These are phyloP conservation scores for Geum urbanum DNA, from an alignment of 306 rosid species.

Conservation along the genomic window DNA sequence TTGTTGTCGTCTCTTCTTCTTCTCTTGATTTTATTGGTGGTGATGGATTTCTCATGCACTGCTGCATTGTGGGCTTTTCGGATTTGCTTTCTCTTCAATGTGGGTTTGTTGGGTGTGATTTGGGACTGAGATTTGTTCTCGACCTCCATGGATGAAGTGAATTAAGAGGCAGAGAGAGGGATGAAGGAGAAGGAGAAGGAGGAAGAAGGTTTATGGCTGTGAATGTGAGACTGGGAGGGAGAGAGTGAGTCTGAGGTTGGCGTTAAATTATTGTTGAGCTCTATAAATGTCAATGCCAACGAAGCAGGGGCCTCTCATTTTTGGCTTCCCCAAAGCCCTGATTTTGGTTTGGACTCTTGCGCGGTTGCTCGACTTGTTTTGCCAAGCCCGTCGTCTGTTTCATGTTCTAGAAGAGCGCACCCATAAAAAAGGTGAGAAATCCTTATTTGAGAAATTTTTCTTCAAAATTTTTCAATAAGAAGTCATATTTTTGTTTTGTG, in stretches of 20 bases:
- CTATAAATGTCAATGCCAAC: constrained; percentile 93
- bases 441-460: too few relatives aligned
- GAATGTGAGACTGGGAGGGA: constrained; percentile 6
- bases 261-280: constrained; percentile 56
- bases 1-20: constrained; percentile 4
- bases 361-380: constrained; percentile 26
- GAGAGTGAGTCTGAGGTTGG: constrained; percentile 16
- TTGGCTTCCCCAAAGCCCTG: constrained; percentile 38
- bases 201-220: neutral
- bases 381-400: constrained; percentile 9
- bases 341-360: constrained; percentile 27
- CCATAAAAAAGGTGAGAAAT: too few relatives aligned
- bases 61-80: constrained; percentile 6
- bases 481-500: too few relatives aligned
- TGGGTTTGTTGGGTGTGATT: constrained; percentile 19
- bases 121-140: constrained; percentile 14
- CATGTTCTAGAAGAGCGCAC: neutral
- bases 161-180: neutral
- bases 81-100: constrained; percentile 38
- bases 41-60: constrained; percentile 24
- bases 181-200: neutral
- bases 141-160: constrained; percentile 23
- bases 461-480: too few relatives aligned
- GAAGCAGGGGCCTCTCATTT: constrained; percentile 67
- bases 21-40: neutral